Conservation (phyloP, 768 basidiomycete species). For the Kwoniella dendrophila region DNA sequence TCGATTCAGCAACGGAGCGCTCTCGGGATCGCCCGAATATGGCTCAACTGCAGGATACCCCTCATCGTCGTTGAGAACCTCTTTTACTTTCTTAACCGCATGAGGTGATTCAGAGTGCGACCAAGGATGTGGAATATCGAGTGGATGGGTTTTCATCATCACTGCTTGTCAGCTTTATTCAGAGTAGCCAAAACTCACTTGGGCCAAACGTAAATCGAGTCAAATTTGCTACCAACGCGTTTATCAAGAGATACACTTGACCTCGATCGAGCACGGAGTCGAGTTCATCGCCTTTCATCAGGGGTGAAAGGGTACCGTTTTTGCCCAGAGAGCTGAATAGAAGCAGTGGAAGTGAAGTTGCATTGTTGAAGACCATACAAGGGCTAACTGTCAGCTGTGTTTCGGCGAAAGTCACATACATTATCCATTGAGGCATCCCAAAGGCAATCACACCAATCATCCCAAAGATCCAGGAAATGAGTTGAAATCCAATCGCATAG, state of each 20-base stretch:
- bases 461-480: constrained; percentile 46
- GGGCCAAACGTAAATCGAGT: constrained; percentile 49
- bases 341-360: constrained; percentile 52
- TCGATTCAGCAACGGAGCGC: constrained; percentile 36
- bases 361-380: constrained; percentile 55
- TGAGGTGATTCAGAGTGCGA: constrained; percentile 37
- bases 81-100: constrained; percentile 20
- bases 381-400: constrained; percentile 31
- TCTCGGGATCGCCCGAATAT: constrained; percentile 38
- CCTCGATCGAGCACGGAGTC: constrained; percentile 40
- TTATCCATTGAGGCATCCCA: constrained; percentile 45
- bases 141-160: constrained; percentile 25
- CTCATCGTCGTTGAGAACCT: constrained; percentile 5
- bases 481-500: constrained; percentile 48
- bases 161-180: constrained; percentile 17
- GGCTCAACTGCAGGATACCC: constrained; percentile 40
- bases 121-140: constrained; percentile 25
- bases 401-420: constrained; percentile 27
- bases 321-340: constrained; percentile 46
- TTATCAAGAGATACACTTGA: constrained; percentile 53
- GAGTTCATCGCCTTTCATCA: constrained; percentile 34
- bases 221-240: constrained; percentile 53
- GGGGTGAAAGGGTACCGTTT: constrained; percentile 47
- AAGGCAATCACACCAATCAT: constrained; percentile 28
- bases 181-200: constrained; percentile 26